phyloP scores from a whole-genome alignment of 2,329 filamentous ascomycete genomes.

The Pseudogymnoascus sp. region DNA sequence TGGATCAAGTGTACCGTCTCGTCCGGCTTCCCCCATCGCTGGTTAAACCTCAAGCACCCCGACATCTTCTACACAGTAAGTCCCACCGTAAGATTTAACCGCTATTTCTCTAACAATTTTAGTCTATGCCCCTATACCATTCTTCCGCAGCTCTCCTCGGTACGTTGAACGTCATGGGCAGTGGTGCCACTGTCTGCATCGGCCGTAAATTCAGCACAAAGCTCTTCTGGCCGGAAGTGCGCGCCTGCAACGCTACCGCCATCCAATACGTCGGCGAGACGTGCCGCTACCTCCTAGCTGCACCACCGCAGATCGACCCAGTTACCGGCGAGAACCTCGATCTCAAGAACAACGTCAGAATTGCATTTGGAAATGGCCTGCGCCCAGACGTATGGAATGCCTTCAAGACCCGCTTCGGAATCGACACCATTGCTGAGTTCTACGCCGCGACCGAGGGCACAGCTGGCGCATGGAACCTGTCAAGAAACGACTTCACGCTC shows the following conservation, averaged over 20 bases:
- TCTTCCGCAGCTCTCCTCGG: slow-evolving; percentile 67
- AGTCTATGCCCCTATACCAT: slow-evolving; percentile 88
- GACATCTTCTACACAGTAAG: slow-evolving; percentile 71
- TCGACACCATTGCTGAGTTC: slow-evolving; percentile 68
- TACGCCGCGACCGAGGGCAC: slow-evolving; percentile 72
- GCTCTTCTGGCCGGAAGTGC: slow-evolving; percentile 68
- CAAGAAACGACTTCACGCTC: slow-evolving; percentile 61
- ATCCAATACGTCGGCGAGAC: slow-evolving; percentile 89
- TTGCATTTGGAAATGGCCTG: slow-evolving; percentile 78
- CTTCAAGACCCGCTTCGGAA: slow-evolving; percentile 73
- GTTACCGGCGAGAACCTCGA: slow-evolving; percentile 61
- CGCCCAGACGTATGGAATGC: slow-evolving; percentile 77
- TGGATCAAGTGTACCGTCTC: slow-evolving; percentile 57
- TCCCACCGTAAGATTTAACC: not conserved
- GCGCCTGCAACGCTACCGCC: slow-evolving; percentile 60
- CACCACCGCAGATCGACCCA: slow-evolving; percentile 52
- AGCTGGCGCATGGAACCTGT: slow-evolving; percentile 62
- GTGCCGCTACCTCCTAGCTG: slow-evolving; percentile 69
- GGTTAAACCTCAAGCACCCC: slow-evolving; percentile 47
- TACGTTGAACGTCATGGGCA: slow-evolving; percentile 50
- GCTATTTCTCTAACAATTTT: slow-evolving; percentile 15
- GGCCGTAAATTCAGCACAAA: slow-evolving; percentile 71
- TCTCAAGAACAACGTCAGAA: slow-evolving; percentile 60
- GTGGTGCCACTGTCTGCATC: slow-evolving; percentile 59
- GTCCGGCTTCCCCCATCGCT: slow-evolving; percentile 42